Evolutionary conservation across 2,329 filamentous ascomycete genomes (phyloP), one percentile per base, ranked within the genome.

Genomic region (Diaporthe sp.): DNA sequence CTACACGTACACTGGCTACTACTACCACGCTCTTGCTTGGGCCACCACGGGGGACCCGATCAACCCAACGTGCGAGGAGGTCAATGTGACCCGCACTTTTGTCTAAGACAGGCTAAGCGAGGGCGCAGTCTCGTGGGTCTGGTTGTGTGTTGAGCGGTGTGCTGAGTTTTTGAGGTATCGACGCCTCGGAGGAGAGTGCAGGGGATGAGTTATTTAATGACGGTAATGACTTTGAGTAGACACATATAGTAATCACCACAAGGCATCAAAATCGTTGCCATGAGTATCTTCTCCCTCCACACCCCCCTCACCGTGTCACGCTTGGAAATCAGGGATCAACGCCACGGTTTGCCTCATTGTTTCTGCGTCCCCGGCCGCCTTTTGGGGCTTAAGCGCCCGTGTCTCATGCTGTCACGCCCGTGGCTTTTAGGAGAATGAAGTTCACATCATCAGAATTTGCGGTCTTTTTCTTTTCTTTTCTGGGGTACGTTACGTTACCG

Each of bases 61-160:
- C 76, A 84, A 85, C 77, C 83, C 83, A 44, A 84, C 82, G 13
- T 85, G 83, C 76, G 78, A 81, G 75, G 62, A 80, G 3, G 82
- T 84, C 55, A 78, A 79, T n/a, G 81, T 85, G 76, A 77, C 76
- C 22, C 75, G 78, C 31, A 44, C 49, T 44, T 78, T 74, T 51
- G 44, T 75, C 34, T 76, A 46, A 72, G 72, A 68, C 65, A 53
- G 46, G 46, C 46, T 31, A 68, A 68, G 22, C 31, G 46, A 68
- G 46, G 31, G 46, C 46, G 46, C 22, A 49, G 0, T 49, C 28
- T 53, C 39, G 28, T 4, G 28, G 28, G 28, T 22, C n/a, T 22
- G 15, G 31, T 25, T 53, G 19, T 42, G 61, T n/a, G 28, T 28
- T 68, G 28, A 53, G 46, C 44, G 19, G 44, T 68, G 62, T 53